Evolutionary conservation across 2,329 filamentous ascomycete species (phyloP).

Genomic region (Phialophora chinensis): DNA sequence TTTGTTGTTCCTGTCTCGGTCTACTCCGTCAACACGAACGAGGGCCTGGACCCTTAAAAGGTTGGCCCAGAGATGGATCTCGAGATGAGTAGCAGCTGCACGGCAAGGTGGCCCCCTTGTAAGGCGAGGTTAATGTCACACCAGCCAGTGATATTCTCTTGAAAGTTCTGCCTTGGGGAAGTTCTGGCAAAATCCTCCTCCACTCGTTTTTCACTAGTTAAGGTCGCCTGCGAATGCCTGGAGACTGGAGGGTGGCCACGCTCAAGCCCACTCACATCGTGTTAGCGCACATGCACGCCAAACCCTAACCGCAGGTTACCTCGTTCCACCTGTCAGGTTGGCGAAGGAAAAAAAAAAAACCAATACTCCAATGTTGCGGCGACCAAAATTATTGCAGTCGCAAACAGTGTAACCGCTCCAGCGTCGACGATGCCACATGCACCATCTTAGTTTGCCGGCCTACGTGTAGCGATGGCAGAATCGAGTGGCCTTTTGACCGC

Average conservation of each 20-base stretch:
- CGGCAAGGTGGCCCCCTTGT: background rate
- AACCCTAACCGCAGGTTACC: background rate
- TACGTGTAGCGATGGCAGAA: constrained; percentile 8
- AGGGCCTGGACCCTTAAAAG: background rate
- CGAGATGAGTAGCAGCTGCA: background rate
- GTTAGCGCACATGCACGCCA: background rate
- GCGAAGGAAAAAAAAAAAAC: background rate
- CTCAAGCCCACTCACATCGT: background rate
- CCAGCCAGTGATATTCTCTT: background rate
- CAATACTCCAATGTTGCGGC: background rate
- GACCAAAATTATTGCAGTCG: background rate
- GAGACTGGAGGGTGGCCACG: background rate
- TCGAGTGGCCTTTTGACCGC: constrained; percentile 56
- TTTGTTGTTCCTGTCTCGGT: background rate
- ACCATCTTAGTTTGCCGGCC: background rate
- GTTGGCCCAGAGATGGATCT: background rate
- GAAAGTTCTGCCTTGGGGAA: background rate
- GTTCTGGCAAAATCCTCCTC: background rate
- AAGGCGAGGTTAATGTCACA: background rate
- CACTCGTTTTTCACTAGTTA: background rate
- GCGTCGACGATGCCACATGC: constrained; percentile 2
- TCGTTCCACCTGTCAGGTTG: background rate
- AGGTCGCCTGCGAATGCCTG: background rate
- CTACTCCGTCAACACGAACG: background rate
- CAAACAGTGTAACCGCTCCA: background rate